phyloP scores from a whole-genome alignment of 176 grass and related monocot genomes.

The Dactylis glomerata region DNA sequence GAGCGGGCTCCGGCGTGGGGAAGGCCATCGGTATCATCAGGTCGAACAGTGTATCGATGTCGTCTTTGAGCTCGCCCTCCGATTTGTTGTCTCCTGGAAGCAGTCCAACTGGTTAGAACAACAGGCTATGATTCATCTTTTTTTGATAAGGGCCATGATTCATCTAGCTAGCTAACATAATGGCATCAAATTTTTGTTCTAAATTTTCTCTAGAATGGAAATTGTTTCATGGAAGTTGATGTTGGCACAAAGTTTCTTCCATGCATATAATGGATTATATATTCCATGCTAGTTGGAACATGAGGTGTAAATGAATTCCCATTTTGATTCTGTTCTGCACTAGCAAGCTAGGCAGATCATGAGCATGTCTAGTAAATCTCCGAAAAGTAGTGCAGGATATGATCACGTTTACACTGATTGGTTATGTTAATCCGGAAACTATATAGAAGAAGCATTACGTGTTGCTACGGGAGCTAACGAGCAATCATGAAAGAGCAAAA shows the following conservation, averaged over 20 bases:
- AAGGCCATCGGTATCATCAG: constrained; percentile 30
- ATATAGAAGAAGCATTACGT: neutral
- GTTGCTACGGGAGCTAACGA: constrained; percentile 15
- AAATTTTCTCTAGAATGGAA: neutral
- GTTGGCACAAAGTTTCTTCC: neutral
- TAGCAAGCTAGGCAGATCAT: constrained; percentile 1
- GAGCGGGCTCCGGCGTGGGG: neutral
- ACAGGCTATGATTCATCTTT: neutral
- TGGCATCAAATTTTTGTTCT: neutral
- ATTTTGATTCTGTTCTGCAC: constrained; percentile 33
- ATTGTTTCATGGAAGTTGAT: neutral
- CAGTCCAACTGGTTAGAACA: neutral
- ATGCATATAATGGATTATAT: neutral
- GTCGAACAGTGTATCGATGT: constrained; percentile 33
- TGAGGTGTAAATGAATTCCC: neutral
- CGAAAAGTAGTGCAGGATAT: constrained; percentile 20
- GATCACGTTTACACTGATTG: neutral
- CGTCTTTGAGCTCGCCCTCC: neutral
- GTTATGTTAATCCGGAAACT: constrained; percentile 11
- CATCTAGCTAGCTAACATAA: neutral
- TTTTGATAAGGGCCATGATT: too few species aligned
- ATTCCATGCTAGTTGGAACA: neutral
- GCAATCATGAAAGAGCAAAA: constrained; percentile 21
- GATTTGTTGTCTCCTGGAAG: constrained; percentile 35
- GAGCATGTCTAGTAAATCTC: constrained; percentile 8